Percentiles rank a stretch among this genome's conserved stretches.
phyloP scores from a whole-genome alignment of 345 rosid species.

The Acer negundo region DNA sequence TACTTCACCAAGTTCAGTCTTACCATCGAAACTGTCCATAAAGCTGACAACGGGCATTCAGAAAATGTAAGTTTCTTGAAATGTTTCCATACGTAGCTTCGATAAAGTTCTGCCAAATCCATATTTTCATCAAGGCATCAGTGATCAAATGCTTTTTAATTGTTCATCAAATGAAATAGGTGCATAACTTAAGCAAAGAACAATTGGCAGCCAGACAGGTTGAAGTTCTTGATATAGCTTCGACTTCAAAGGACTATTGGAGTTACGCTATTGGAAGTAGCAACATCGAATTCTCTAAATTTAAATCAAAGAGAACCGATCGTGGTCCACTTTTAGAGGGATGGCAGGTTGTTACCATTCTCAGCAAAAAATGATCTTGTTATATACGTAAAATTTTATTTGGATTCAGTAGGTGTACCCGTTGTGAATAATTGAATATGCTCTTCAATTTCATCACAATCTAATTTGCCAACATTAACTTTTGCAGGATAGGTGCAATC shows the following conservation, averaged over 20 bases:
- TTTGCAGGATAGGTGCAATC: constrained; percentile 58
- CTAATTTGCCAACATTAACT: background rate
- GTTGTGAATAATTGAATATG: background rate
- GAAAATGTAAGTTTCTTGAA: constrained; percentile 55
- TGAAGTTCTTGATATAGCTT: constrained; percentile 62
- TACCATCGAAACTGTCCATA: constrained; percentile 63
- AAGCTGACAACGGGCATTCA: constrained; percentile 54
- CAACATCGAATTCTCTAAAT: constrained; percentile 49
- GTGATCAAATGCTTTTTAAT: background rate
- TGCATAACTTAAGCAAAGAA: constrained; percentile 53
- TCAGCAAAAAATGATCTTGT: background rate
- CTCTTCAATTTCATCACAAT: background rate
- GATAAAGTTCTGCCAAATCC: background rate
- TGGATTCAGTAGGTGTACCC: background rate
- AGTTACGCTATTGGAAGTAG: constrained; percentile 52
- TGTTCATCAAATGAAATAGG: constrained; percentile 33
- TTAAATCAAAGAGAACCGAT: constrained; percentile 54
- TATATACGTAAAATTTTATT: background rate
- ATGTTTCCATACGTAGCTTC: background rate
- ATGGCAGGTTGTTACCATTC: constrained; percentile 59
- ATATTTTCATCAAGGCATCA: background rate
- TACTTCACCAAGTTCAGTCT: constrained; percentile 64
- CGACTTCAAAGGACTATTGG: constrained; percentile 66
- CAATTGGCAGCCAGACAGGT: constrained; percentile 55
- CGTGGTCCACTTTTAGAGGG: constrained; percentile 66